These are phyloP conservation scores for Clavaria fumosa DNA, from an alignment of 768 basidiomycete genomes.

Conservation along the genomic window DNA sequence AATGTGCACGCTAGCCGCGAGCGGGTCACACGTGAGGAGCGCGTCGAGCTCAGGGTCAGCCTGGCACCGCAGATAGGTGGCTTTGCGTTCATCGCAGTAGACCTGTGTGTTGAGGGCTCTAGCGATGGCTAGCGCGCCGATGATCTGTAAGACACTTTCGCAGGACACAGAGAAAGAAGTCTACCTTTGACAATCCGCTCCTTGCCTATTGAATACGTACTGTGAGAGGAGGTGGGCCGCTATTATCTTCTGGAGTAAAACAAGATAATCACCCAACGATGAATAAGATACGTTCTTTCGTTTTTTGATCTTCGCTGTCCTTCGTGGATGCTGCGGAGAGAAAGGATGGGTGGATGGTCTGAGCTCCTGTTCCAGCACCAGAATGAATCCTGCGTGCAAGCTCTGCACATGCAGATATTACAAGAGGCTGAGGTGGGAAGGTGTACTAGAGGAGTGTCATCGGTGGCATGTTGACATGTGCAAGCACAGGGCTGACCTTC, in stretches of 20 bases:
- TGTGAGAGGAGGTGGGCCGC: conserved; percentile 18
- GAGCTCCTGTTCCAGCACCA: conserved; percentile 5
- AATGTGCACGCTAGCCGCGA: conserved; percentile 69
- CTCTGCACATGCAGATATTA: conserved; percentile 84
- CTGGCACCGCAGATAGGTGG: conserved; percentile 70
- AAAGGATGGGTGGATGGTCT: conserved; percentile 25
- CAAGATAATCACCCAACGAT: conserved; percentile 48
- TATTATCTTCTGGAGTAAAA: no score
- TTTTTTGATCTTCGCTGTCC: conserved; percentile 18
- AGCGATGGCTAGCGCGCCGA: conserved; percentile 51
- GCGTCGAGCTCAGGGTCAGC: conserved; percentile 68
- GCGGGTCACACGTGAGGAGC: conserved; percentile 63
- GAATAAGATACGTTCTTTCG: conserved; percentile 33
- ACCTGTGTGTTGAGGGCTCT: conserved; percentile 66
- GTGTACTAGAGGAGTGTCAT: conserved; percentile 57
- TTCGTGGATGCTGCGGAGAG: conserved; percentile 32
- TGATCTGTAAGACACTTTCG: conserved; percentile 4
- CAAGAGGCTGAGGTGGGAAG: conserved; percentile 90
- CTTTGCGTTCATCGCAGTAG: conserved; percentile 79
- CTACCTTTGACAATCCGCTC: conserved; percentile 92
- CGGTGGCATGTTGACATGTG: conserved; percentile 71
- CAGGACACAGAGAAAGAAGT: neutral
- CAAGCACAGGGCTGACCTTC: conserved; percentile 81
- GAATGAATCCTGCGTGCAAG: conserved; percentile 45
- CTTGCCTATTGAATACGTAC: conserved; percentile 95